Conservation (phyloP, 2,329 filamentous ascomycete species). For the Lasiodiplodia gonubiensis region DNA sequence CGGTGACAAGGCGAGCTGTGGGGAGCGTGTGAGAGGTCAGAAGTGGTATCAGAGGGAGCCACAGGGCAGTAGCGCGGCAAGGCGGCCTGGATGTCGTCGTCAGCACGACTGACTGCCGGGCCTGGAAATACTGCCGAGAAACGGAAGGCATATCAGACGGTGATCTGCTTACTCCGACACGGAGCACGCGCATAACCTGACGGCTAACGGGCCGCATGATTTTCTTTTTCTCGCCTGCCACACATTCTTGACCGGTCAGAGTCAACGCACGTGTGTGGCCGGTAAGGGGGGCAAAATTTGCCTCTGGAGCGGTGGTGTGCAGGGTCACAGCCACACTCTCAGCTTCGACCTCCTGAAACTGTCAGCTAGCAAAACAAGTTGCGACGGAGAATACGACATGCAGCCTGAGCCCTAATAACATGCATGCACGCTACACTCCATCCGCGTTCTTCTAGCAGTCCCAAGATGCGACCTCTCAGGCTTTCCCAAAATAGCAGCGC, state of each 20-base stretch:
- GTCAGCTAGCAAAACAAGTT: slow-evolving; percentile 8
- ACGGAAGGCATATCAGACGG: slow-evolving; percentile 4
- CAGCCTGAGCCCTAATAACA: slow-evolving; percentile 12
- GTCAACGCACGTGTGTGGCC: neutral
- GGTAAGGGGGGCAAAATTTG: slow-evolving; percentile 19
- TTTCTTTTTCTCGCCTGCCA: neutral
- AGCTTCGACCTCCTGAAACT: slow-evolving; percentile 7
- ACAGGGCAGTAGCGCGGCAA: slow-evolving; percentile 14
- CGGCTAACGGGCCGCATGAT: neutral
- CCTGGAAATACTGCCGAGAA: neutral
- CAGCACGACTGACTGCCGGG: slow-evolving; percentile 11
- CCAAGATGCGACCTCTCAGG: neutral
- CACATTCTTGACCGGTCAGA: neutral
- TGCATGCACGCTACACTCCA: neutral
- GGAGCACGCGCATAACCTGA: slow-evolving; percentile 1
- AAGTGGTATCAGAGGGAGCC: neutral
- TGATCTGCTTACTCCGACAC: slow-evolving; percentile 17
- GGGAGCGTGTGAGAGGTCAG: slow-evolving; percentile 7
- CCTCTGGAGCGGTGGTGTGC: slow-evolving; percentile 9
- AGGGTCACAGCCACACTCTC: slow-evolving; percentile 18
- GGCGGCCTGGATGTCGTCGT: slow-evolving; percentile 14
- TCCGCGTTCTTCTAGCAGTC: neutral
- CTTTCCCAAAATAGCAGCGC: slow-evolving; percentile 12
- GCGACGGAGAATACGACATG: slow-evolving; percentile 13
- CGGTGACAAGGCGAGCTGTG: neutral